Base-by-base conservation (phyloP, 768 basidiomycete genomes). In the Kwoniella heveanensis region DNA sequence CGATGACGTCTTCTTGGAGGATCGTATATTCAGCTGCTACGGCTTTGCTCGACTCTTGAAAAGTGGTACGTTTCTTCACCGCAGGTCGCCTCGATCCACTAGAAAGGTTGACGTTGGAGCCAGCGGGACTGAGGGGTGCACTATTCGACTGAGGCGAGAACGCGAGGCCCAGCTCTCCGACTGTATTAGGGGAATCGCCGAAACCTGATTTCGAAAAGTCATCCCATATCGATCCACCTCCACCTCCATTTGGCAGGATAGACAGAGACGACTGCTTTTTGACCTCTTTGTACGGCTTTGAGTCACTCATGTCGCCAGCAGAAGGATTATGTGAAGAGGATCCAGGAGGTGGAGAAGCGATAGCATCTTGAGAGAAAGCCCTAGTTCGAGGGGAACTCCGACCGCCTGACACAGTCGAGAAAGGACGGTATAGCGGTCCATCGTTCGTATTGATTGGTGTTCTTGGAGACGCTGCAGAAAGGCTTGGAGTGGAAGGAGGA, bases 151-250 rank as follows among this genome's bases (percentile, higher is more conserved):
- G 21, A 22, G 62, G 62, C 21, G 62, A 44, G 19, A 64, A 50
- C 12, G 51, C 32, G 10, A 64, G 37, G 25, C 32, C 57, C 10
- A 69, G 59, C 2, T 61, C 26, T 7, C 60, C 44, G 19, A 47
- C 47, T 1, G 46, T 49, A 21, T 58, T 57, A 26, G 66, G 59
- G 9, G 60, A 57, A 39, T 68, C 63, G 25, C 53, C 60, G 47
- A 73, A 73, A 0, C 72, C 72, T 19, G 67, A 53, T 36, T 68
- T 64, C 29, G 53, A 51, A 47, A 73, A 73, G 36, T 70, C 65
- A 15, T 68, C 67, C 72, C 72, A 73, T 19, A 51, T 51, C 10
- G 70, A 54, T 17, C 27, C 48, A 13, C 2, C 27, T 9, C 10
- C 39, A 8, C 39, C 39, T 8, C 10, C 15, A 13, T 56, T 49